These are phyloP conservation scores for sorghum (Sorghum bicolor) DNA, from an alignment of 176 grass and related monocot species.

Conservation along the genomic window Sorghum_bicolor_NCBIv3 NC_012878.2:55813501-55814000, in stretches of 20 bases:
- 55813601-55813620: no score
- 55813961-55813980: conserved; percentile 13
- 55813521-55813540: conserved; percentile 69
- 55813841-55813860: conserved; percentile 43
- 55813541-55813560: conserved; percentile 79
- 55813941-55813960: neutral
- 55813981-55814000: conserved; percentile 55
- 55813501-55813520: conserved; percentile 76
- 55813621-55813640: no score
- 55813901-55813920: neutral
- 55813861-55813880: neutral
- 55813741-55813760: conserved; percentile 71
- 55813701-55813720: neutral
- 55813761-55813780: conserved; percentile 67
- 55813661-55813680: neutral
- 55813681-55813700: neutral
- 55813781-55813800: conserved; percentile 21
- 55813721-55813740: neutral
- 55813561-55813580: conserved; percentile 60
- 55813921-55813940: neutral
- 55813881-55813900: neutral
- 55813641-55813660: no score
- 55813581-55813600: conserved; percentile 30
- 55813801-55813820: conserved; percentile 15
- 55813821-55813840: conserved; percentile 21